Evolutionary conservation across 2,329 filamentous ascomycete genomes (phyloP).

Genomic region (Colletotrichum plurivorum): DNA sequence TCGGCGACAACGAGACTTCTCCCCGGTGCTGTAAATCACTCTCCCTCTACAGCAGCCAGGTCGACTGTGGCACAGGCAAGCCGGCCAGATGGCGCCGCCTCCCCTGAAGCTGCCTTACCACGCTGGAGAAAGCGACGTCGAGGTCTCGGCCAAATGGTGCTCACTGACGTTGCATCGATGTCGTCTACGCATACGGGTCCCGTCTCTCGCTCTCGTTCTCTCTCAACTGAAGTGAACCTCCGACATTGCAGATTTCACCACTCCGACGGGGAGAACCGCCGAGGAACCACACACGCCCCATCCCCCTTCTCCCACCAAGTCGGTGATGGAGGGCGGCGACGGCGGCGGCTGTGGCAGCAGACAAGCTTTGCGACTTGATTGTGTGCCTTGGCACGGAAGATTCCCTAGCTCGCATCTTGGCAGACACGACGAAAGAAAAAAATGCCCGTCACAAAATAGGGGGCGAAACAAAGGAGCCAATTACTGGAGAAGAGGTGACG

Average conservation of each 20-base stretch:
- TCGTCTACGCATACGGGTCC: too few species aligned
- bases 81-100: constrained; percentile 28
- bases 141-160: constrained; percentile 12
- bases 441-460: neutral
- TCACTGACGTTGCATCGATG: neutral
- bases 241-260: too few species aligned
- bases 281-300: too few species aligned
- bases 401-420: constrained; percentile 29
- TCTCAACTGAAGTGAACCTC: too few species aligned
- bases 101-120: neutral
- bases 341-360: neutral
- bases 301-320: neutral
- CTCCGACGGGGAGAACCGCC: too few species aligned
- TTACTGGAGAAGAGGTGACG: neutral
- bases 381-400: constrained; percentile 31
- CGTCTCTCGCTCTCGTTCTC: too few species aligned
- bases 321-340: constrained; percentile 8
- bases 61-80: constrained; percentile 10
- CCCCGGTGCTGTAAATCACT: neutral
- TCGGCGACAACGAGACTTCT: constrained; percentile 32
- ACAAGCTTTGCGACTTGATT: constrained; percentile 38
- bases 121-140: neutral
- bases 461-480: neutral
- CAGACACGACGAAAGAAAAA: neutral
- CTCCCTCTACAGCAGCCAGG: neutral